A percentile compares a stretch with the other conserved stretches of the same genome.
These are phyloP conservation scores for Calocera cornea DNA, from an alignment of 768 basidiomycete species.

Conservation along the genomic window DNA sequence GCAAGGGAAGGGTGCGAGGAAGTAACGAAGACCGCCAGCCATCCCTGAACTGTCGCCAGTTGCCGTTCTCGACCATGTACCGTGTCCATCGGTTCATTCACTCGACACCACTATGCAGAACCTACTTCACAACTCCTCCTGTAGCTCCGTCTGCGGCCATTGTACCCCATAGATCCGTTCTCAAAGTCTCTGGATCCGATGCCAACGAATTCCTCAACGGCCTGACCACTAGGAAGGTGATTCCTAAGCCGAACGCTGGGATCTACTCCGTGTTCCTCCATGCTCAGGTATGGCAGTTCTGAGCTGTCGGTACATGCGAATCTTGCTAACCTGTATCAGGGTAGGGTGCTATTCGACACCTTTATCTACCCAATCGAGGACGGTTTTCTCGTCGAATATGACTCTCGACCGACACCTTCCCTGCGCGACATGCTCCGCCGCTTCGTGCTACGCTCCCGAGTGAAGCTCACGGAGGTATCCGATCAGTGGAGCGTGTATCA, in stretches of 20 bases:
- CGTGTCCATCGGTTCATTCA: background rate
- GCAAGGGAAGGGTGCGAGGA: background rate
- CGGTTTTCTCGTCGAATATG: slow-evolving; percentile 60
- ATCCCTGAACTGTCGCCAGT: background rate
- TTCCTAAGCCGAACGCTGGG: slow-evolving; percentile 36
- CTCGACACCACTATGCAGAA: background rate
- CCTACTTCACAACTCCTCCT: slow-evolving; percentile 25
- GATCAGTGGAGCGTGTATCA: slow-evolving; percentile 56
- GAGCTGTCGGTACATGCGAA: background rate
- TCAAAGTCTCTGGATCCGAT: slow-evolving; percentile 71
- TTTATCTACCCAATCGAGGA: slow-evolving; percentile 59
- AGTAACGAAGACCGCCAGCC: background rate
- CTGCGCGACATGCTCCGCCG: slow-evolving; percentile 51
- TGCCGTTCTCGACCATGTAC: background rate
- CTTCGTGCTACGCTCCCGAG: slow-evolving; percentile 78
- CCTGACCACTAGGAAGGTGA: slow-evolving; percentile 38
- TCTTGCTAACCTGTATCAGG: slow-evolving; percentile 34
- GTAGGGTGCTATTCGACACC: slow-evolving; percentile 76
- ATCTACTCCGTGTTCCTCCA: slow-evolving; percentile 63
- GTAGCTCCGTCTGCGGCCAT: slow-evolving; percentile 37
- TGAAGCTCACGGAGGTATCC: slow-evolving; percentile 65
- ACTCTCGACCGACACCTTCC: slow-evolving; percentile 43
- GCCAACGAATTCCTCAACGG: slow-evolving; percentile 74
- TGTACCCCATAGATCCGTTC: slow-evolving; percentile 48
- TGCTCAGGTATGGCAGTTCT: slow-evolving; percentile 46